phyloP scores from a whole-genome alignment of 2,329 filamentous ascomycete genomes.

The Zymoseptoria brevis region DNA sequence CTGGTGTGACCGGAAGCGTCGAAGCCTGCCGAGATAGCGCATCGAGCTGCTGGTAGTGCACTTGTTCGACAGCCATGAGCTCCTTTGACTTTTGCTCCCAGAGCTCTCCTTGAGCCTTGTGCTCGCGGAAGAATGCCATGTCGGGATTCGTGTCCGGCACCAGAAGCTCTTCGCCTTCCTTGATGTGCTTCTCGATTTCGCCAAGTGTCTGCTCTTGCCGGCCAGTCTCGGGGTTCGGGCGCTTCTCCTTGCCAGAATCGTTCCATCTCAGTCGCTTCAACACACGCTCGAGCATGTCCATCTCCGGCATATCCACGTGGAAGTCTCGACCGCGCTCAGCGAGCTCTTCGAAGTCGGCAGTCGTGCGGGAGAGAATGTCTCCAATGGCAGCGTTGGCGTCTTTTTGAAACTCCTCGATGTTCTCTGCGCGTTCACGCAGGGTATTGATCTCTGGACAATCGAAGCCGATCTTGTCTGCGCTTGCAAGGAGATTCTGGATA shows the following conservation, averaged over 20 bases:
- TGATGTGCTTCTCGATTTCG: constrained; percentile 71
- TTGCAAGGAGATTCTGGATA: constrained; percentile 72
- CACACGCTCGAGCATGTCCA: constrained; percentile 71
- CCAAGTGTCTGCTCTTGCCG: constrained; percentile 59
- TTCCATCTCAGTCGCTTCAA: constrained; percentile 86
- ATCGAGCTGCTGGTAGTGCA: constrained; percentile 92
- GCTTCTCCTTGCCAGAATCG: constrained; percentile 58
- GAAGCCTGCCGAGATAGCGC: constrained; percentile 78
- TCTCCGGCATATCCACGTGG: constrained; percentile 83
- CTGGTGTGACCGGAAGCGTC: constrained; percentile 68
- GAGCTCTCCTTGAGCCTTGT: constrained; percentile 66
- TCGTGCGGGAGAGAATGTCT: constrained; percentile 55
- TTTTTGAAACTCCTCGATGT: constrained; percentile 76
- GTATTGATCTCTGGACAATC: constrained; percentile 85
- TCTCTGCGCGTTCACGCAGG: constrained; percentile 74
- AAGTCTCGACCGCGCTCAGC: constrained; percentile 84
- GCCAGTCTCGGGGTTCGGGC: constrained; percentile 22
- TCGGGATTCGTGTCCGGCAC: constrained; percentile 76
- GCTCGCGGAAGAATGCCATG: constrained; percentile 65
- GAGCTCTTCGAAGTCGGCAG: constrained; percentile 76
- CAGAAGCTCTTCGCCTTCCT: constrained; percentile 66
- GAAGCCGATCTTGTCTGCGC: constrained; percentile 82
- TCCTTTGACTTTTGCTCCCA: constrained; percentile 95
- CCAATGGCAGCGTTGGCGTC: constrained; percentile 64
- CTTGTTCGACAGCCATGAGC: constrained; percentile 79